phyloP scores from a whole-genome alignment of 768 basidiomycete species.

The Bullera alba region DNA sequence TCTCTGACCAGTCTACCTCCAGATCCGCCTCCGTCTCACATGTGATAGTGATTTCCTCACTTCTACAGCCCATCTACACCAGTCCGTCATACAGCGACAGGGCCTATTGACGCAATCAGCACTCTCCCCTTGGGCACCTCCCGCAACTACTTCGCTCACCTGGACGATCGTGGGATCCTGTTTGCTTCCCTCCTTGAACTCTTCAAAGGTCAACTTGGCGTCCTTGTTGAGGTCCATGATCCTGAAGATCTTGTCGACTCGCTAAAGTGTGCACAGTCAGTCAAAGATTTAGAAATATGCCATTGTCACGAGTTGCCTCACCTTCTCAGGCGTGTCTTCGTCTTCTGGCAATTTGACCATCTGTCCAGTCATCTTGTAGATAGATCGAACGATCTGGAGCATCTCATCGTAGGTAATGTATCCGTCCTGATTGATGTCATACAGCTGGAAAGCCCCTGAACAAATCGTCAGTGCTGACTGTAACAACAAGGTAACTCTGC shows the following conservation, averaged over 20 bases:
- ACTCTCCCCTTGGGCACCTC: neutral
- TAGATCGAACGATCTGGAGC: slow-evolving; percentile 94
- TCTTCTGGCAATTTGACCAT: slow-evolving; percentile 98
- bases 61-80: no score
- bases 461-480: neutral
- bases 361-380: slow-evolving; percentile 99
- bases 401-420: slow-evolving; percentile 98
- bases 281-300: neutral
- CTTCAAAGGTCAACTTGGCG: slow-evolving; percentile 84
- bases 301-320: slow-evolving; percentile 26
- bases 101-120: slow-evolving; percentile 4
- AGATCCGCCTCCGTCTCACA: no score
- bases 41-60: no score
- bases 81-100: slow-evolving; percentile 27
- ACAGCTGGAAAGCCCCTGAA: slow-evolving; percentile 98
- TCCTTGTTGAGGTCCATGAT: slow-evolving; percentile 97
- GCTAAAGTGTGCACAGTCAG: slow-evolving; percentile 51
- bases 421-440: slow-evolving; percentile 98
- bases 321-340: slow-evolving; percentile 99
- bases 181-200: slow-evolving; percentile 97
- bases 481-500: neutral
- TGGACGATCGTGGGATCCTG: slow-evolving; percentile 99
- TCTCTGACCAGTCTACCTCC: no score
- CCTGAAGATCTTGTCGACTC: slow-evolving; percentile 96
- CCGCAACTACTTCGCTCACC: slow-evolving; percentile 50